Base-by-base conservation (phyloP, 345 rosid species). In the Eucalyptus paniculata region DNA sequence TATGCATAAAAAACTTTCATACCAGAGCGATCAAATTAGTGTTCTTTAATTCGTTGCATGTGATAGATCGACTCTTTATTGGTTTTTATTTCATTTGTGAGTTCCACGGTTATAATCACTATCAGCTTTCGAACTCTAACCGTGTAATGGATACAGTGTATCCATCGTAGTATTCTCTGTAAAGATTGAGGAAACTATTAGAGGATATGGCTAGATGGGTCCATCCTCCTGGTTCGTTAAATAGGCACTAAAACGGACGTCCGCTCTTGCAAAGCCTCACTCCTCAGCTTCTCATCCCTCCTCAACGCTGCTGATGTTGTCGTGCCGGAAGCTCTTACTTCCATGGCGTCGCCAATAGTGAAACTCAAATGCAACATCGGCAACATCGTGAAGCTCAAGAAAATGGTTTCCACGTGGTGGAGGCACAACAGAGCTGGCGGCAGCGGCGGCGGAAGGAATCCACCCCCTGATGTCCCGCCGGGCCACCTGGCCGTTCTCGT, bases 401-500 rank as follows among this genome's bases (percentile, higher is more conserved):
- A 72, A 58, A 72, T 88, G 51, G 85, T 88, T 88, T 83, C 28
- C 58, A 32, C 86, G 23, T 88, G 91, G 91, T 15, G 90, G 54
- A 93, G 90, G 88, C 87, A 89, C 32, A 90, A 91, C 51, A 56
- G 89, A 86, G 88, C 87, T 34, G 86, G 86, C 19, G 49, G 88
- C 67, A 54, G 26, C 26, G 8, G 19, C 8, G 4, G 88, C 45
- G 50, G 91, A 89, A 88, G 89, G 88, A 92, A 87, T 54, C 89
- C 87, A 80, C 91, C 93, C 28, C 81, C 51, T 15, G 93, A 92
- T 87, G 93, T 93, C 21, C 92, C 91, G 47, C 90, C 90, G 12
- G 92, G 93, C 42, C 91, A 91, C 86, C 89, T 92, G 28, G 91
- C 92, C 45, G 92, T 92, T 87, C 88, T 89, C 24, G 92, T 92